A percentile compares a stretch with the other conserved stretches of the same genome.
These are phyloP conservation scores for Solanum bukasovii DNA, from an alignment of 257 asterid genomes.

Conservation along the genomic window DNA sequence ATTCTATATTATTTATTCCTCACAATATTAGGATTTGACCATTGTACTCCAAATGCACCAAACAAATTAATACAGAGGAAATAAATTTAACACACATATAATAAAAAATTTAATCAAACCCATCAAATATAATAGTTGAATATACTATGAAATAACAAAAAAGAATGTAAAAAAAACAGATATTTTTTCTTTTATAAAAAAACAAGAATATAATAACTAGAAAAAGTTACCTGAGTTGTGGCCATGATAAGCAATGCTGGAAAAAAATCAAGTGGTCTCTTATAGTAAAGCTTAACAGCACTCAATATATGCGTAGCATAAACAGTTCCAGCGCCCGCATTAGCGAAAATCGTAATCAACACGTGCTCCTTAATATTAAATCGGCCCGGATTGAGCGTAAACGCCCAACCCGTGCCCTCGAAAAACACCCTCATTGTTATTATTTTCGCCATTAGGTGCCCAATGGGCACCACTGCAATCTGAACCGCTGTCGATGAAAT, in stretches of 20 bases:
- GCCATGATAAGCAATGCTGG: slow-evolving; percentile 28
- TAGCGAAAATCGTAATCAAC: slow-evolving; percentile 37
- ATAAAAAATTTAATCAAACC: background rate
- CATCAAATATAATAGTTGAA: background rate
- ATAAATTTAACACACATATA: background rate
- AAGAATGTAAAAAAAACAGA: background rate
- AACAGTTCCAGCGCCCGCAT: slow-evolving; percentile 36
- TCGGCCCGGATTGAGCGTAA: slow-evolving; percentile 38
- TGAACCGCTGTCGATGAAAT: slow-evolving; percentile 21
- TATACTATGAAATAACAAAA: background rate
- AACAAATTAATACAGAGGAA: background rate
- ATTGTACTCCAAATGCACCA: background rate
- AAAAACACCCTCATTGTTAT: slow-evolving; percentile 13
- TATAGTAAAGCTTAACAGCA: slow-evolving; percentile 35
- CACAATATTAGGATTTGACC: background rate
- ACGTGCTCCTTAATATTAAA: slow-evolving; percentile 47
- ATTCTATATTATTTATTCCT: no score
- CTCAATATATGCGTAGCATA: slow-evolving; percentile 45
- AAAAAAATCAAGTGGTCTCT: slow-evolving; percentile 13
- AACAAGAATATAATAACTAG: background rate
- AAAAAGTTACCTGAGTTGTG: slow-evolving; percentile 39
- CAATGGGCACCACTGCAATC: slow-evolving; percentile 34
- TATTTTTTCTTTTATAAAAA: background rate
- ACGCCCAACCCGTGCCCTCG: slow-evolving; percentile 20
- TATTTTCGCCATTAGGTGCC: slow-evolving; percentile 29